A percentile compares a stretch with the other conserved stretches of the same genome.
phyloP scores from a whole-genome alignment of 768 basidiomycete genomes.

The Kwoniella botswanensis region DNA sequence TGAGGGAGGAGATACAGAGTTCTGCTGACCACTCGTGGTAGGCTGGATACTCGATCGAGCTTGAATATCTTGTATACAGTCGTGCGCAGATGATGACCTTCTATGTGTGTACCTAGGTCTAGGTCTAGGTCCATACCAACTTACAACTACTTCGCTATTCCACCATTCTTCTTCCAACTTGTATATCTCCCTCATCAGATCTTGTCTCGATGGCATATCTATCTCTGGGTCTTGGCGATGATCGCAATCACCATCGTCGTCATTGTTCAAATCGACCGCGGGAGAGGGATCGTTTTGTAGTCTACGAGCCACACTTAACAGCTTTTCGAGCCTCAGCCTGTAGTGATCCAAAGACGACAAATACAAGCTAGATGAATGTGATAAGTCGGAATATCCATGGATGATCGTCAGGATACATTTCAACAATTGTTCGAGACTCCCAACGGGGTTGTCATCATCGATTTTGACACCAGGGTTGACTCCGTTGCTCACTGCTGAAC shows the following conservation, averaged over 20 bases:
- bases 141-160: slow-evolving; percentile 38
- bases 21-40: background rate
- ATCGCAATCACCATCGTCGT: background rate
- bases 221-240: background rate
- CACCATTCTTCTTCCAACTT: slow-evolving; percentile 44
- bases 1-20: background rate
- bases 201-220: background rate
- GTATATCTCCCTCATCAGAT: slow-evolving; percentile 18
- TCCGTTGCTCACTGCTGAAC: no score
- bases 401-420: background rate
- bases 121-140: slow-evolving; percentile 47
- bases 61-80: background rate
- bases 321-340: background rate
- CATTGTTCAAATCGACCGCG: background rate
- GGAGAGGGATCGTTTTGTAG: background rate
- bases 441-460: background rate
- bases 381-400: background rate
- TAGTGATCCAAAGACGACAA: background rate
- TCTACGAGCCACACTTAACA: background rate
- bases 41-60: background rate
- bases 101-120: background rate
- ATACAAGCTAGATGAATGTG: background rate
- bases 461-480: background rate
- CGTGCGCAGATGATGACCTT: background rate
- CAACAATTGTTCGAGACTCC: background rate